Evolutionary conservation across 768 basidiomycete genomes (phyloP).

Genomic region (Podaxis sp.): DNA sequence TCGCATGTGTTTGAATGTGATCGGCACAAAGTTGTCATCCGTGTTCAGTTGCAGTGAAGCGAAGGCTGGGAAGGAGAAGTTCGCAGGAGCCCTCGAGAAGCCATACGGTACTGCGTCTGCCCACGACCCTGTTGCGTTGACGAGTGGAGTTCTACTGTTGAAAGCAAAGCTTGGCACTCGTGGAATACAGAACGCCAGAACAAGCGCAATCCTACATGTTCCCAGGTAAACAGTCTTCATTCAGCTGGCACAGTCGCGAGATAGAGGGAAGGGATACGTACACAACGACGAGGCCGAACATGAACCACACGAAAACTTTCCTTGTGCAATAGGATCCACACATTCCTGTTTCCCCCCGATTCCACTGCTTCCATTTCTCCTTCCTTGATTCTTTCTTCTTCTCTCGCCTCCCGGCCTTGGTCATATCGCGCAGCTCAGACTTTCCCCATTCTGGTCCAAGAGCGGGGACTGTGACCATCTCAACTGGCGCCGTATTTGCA

Average conservation of each 20-base stretch:
- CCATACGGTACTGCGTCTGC: slow-evolving; percentile 52
- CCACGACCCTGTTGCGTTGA: slow-evolving; percentile 57
- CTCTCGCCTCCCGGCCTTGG: slow-evolving; percentile 67
- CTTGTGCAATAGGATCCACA: slow-evolving; percentile 81
- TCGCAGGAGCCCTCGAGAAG: slow-evolving; percentile 80
- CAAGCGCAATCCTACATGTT: slow-evolving; percentile 54
- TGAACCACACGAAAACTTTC: slow-evolving; percentile 64
- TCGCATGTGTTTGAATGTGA: slow-evolving; percentile 66
- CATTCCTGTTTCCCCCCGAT: slow-evolving; percentile 74
- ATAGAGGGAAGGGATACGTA: slow-evolving; percentile 23
- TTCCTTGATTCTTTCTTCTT: slow-evolving; percentile 51
- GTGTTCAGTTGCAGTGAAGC: slow-evolving; percentile 81
- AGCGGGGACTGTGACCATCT: slow-evolving; percentile 90
- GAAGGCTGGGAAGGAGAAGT: slow-evolving; percentile 84
- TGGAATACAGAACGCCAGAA: slow-evolving; percentile 80
- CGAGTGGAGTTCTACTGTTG: slow-evolving; percentile 56
- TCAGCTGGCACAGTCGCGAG: background rate
- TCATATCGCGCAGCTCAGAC: slow-evolving; percentile 75
- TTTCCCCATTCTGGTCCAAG: slow-evolving; percentile 90
- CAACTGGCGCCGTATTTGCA: slow-evolving; percentile 51
- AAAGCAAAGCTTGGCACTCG: slow-evolving; percentile 76
- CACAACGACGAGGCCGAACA: slow-evolving; percentile 61
- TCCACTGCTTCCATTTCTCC: slow-evolving; percentile 74
- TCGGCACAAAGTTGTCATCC: slow-evolving; percentile 69
- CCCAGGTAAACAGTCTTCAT: background rate